A percentile compares a stretch with the other conserved stretches of the same genome.
phyloP scores from a whole-genome alignment of 2,329 filamentous ascomycete species.

The Diaporthe sp. region DNA sequence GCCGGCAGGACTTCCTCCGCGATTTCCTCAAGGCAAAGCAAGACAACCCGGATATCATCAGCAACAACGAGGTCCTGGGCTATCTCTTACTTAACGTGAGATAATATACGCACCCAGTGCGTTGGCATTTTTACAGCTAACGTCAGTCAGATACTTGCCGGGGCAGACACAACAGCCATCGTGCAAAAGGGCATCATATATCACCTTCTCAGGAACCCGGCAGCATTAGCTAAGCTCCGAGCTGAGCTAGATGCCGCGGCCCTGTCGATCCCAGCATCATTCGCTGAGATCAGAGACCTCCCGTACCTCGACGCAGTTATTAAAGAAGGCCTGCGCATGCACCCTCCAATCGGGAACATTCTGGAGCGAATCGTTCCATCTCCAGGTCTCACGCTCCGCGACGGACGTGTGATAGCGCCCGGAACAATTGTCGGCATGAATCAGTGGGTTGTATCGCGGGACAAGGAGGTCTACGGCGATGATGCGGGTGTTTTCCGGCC shows the following conservation, averaged over 20 bases:
- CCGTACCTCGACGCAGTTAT: slow-evolving; percentile 5
- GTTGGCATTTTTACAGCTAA: background rate
- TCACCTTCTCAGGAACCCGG: slow-evolving; percentile 4
- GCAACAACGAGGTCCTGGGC: background rate
- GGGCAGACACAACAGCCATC: slow-evolving; percentile 23
- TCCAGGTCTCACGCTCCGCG: background rate
- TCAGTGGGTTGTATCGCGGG: slow-evolving; percentile 8
- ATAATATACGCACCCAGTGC: too few species aligned
- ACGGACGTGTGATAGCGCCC: slow-evolving; percentile 11
- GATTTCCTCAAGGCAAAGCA: slow-evolving; percentile 12
- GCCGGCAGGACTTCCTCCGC: slow-evolving; percentile 16
- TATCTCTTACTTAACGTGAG: slow-evolving; percentile 8
- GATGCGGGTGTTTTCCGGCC: slow-evolving; percentile 12
- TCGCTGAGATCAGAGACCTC: background rate
- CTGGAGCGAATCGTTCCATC: background rate
- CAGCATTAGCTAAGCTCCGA: background rate
- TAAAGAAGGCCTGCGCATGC: slow-evolving; percentile 15
- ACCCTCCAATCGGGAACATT: slow-evolving; percentile 11
- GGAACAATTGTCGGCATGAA: slow-evolving; percentile 22
- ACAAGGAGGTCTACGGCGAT: background rate
- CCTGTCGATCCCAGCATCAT: background rate
- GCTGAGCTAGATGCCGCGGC: background rate
- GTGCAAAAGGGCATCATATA: slow-evolving; percentile 25
- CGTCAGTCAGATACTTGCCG: background rate
- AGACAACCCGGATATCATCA: background rate